Evolutionary conservation across 2,329 filamentous ascomycete species (phyloP), one percentile per base, ranked within the genome.

Genomic region (Penicillium brasilianum): DNA sequence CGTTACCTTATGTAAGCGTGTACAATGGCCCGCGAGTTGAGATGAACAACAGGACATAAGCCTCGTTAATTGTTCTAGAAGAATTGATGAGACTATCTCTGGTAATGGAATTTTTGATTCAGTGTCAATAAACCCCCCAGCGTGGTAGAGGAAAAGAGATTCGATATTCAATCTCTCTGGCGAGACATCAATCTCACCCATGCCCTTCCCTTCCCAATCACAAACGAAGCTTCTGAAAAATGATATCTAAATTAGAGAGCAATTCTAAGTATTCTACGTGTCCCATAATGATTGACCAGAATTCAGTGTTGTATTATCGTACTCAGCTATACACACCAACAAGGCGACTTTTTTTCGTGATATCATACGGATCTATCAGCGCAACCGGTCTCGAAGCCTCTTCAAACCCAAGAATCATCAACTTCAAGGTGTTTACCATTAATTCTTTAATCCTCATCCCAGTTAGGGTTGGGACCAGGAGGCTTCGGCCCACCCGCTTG

Each of bases 401-500:
- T 37, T 28, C 50, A 39, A 52, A 32, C n/a, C 34, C 50, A 37
- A 22, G 32, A 52, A 52, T n/a, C 34, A 37, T 28, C 37, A 30
- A 28, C 49, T 25, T 30, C 20, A n/a, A 32, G 16, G 9, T 22
- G 16, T 49, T 25, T 30, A 36, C 62, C 60, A 51, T 52, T 54
- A 59, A 53, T 44, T 55, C 61, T 69, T 74, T 78, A 83, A 73
- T 90, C 88, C 72, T 89, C 86, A 76, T 90, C 88, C 88, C 88
- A 89, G 74, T 87, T 87, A 49, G 93, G 90, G 81, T 97, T 97
- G 69, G 93, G 95, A 50, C 91, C 93, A 32, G 95, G 95, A 59
- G 94, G 94, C 85, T 99, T 99, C 22, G 96, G 95, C 39, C 95
- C 95, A 74, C 95, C 95, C 51, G 96, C 95, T 82, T 98, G 95